Evolutionary conservation across 257 asterid species (phyloP).

Genomic region (Jaltomata sinuosa): DNA sequence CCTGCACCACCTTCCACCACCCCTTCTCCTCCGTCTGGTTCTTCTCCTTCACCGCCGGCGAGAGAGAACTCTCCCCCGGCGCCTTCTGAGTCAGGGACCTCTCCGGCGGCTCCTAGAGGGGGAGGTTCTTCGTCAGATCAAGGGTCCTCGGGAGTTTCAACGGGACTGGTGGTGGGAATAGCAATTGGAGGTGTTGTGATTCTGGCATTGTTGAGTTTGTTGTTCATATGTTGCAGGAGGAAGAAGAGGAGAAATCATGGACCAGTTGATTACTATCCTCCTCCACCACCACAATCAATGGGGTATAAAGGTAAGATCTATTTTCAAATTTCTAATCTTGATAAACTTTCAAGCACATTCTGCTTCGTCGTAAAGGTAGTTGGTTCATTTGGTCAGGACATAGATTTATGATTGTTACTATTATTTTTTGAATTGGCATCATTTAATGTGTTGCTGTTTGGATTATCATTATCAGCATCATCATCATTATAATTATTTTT

Average conservation of each 20-base stretch:
- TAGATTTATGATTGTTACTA: not conserved
- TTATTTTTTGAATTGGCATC: too few relatives aligned
- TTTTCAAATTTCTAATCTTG: not conserved
- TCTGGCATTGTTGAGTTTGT: slow-evolving; percentile 34
- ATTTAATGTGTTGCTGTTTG: not conserved
- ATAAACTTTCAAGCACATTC: not conserved
- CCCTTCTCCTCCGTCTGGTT: slow-evolving; percentile 17
- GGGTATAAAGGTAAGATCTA: slow-evolving; percentile 46
- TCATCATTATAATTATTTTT: not conserved
- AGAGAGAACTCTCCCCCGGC: slow-evolving; percentile 19
- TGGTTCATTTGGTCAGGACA: not conserved
- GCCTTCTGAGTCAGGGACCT: slow-evolving; percentile 5
- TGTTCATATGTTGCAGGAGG: slow-evolving; percentile 46
- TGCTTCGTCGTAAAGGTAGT: not conserved
- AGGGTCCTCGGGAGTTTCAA: slow-evolving; percentile 23
- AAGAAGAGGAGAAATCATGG: slow-evolving; percentile 46
- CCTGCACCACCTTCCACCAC: slow-evolving; percentile 13
- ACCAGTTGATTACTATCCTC: slow-evolving; percentile 30
- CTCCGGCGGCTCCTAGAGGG: slow-evolving; percentile 1
- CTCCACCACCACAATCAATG: slow-evolving; percentile 36
- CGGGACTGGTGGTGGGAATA: slow-evolving; percentile 51
- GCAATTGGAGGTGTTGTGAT: slow-evolving; percentile 52
- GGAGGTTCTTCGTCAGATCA: not conserved
- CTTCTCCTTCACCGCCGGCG: slow-evolving; percentile 19
- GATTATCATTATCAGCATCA: not conserved